phyloP scores from a whole-genome alignment of 139 green algal species.

The Coelastrella sp. region DNA sequence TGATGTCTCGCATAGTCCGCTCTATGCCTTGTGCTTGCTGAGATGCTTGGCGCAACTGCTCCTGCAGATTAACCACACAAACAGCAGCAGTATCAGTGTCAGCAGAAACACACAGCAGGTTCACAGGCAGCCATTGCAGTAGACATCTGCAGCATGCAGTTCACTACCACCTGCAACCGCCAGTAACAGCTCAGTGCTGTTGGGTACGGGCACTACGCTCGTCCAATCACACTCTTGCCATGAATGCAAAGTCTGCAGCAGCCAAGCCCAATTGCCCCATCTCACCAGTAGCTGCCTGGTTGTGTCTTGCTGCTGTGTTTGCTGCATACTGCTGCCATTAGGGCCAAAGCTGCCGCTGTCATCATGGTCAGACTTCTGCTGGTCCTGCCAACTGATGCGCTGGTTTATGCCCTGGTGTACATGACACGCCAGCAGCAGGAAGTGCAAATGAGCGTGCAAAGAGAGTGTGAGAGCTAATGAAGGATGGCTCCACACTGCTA shows the following conservation, averaged over 20 bases:
- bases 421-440: not conserved
- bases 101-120: not conserved
- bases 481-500: too few species aligned
- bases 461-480: not conserved
- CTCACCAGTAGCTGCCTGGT: conserved; percentile 41
- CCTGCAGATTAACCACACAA: not conserved
- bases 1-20: not conserved
- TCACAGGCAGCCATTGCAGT: not conserved
- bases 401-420: not conserved
- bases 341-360: not conserved
- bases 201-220: not conserved
- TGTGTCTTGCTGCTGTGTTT: conserved; percentile 47
- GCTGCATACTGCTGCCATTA: not conserved
- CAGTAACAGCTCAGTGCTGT: not conserved
- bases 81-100: not conserved
- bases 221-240: not conserved
- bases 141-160: too few species aligned
- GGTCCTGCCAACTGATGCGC: not conserved
- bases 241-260: not conserved
- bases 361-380: not conserved
- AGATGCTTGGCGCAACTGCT: not conserved
- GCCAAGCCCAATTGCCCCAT: not conserved
- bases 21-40: not conserved
- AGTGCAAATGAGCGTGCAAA: not conserved
- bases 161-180: too few species aligned